Conservation (phyloP, 164 flowering plant species). For the Nymphaea colorata region DNA sequence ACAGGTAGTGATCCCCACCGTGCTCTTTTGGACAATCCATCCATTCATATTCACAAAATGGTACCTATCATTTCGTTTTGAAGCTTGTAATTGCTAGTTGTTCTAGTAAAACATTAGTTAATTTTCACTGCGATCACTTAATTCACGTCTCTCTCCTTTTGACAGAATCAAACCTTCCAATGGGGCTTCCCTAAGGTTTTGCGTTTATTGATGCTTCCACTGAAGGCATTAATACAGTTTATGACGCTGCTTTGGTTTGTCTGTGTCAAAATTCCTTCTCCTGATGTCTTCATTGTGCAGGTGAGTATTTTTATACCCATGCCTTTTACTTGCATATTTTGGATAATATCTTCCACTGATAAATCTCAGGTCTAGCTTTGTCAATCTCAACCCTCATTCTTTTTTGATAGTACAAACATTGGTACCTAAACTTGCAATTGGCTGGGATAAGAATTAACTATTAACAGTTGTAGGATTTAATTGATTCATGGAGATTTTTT, state of each 20-base stretch:
- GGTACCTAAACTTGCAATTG: too few relatives aligned
- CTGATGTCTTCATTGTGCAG: conserved; percentile 87
- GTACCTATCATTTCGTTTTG: conserved; percentile 19
- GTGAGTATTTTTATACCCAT: conserved; percentile 22
- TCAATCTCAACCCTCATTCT: too few relatives aligned
- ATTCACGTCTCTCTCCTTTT: not conserved
- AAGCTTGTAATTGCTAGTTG: not conserved
- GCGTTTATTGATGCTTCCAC: conserved; percentile 39
- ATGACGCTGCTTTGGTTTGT: conserved; percentile 78
- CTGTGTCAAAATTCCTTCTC: conserved; percentile 61
- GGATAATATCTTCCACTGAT: not conserved
- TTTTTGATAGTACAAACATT: too few relatives aligned
- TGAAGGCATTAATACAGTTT: conserved; percentile 77
- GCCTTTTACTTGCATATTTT: not conserved
- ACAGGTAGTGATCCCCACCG: conserved; percentile 49
- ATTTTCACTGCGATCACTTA: not conserved
- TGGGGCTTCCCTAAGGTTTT: conserved; percentile 44
- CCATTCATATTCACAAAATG: conserved; percentile 76
- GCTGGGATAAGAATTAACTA: not conserved
- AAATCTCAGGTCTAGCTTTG: not conserved
- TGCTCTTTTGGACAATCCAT: conserved; percentile 45
- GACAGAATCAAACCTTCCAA: conserved; percentile 45
- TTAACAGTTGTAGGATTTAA: too few relatives aligned
- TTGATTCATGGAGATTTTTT: not conserved
- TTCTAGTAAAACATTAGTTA: too few relatives aligned